Base-by-base conservation (phyloP, 768 basidiomycete species). In the Lactarius indigo region DNA sequence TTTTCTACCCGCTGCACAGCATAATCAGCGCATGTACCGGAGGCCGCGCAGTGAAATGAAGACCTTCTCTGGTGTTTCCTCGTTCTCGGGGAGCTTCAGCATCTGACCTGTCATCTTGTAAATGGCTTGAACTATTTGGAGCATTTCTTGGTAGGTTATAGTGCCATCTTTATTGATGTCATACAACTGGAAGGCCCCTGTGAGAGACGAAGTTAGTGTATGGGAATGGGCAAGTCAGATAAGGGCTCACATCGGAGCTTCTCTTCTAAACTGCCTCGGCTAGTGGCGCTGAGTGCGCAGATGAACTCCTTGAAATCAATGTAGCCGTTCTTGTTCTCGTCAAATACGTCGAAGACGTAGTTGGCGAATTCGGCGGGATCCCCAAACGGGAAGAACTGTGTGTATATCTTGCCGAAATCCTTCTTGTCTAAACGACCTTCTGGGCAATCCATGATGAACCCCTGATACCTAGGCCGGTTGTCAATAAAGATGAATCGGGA, bases 221-320 rank as follows among this genome's bases (percentile, higher is more conserved):
- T 37, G 30, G 52, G 37, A 10, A 44, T 8, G 54, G 54, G 55
- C 17, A 60, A 3, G 60, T 39, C 42, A 3, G 63, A 63, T 12
- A 54, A 56, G 12, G 70, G 80, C 92, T 73, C 72, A 97, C 97
- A 99, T 82, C 93, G 93, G 71, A 99, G 88, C 80, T 99, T 99
- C 82, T 99, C 97, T 75, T 99, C 97, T 66, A 98, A 78, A 69
- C 89, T 83, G 3, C 97, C 97, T 60, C 97, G 85, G 68, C 90
- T 92, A 6, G 97, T 99, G 66, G 98, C 87, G 77, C 92, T 94
- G 71, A 99, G 86, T 0, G 97, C 97, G 73, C 94, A 95, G 75
- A 99, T 98, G 80, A 99, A 99, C 80, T 98, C 96, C 73, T 96
- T 96, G 79, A 99, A 99, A 81, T 99, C 97, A 79, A 99, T 99